Percentiles rank a stretch among this genome's conserved stretches.
These are phyloP conservation scores for Backusella tarrabulga DNA, from an alignment of 192 early-diverging fungal genomes.

Conservation along the genomic window DNA sequence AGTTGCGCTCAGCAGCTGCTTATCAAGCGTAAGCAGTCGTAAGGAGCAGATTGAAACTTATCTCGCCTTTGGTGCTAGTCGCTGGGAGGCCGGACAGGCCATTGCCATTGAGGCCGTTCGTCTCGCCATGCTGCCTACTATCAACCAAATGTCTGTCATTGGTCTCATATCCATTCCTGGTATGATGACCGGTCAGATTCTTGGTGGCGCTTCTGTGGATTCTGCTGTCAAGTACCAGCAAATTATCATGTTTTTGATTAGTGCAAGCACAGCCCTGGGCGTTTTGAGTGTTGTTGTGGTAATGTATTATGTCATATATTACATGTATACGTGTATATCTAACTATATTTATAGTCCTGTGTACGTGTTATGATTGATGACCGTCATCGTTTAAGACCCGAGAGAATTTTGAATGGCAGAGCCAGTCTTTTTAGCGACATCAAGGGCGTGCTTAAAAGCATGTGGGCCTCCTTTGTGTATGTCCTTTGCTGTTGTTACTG, in stretches of 20 bases:
- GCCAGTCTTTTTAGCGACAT: slow-evolving; percentile 19
- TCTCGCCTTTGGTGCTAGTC: slow-evolving; percentile 74
- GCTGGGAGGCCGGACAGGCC: slow-evolving; percentile 82
- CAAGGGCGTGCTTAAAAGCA: not conserved
- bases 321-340: not conserved
- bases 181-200: slow-evolving; percentile 86
- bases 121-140: slow-evolving; percentile 73
- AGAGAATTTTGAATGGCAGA: slow-evolving; percentile 15
- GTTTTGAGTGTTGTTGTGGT: slow-evolving; percentile 50
- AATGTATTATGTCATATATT: slow-evolving; percentile 3
- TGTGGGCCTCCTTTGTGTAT: not conserved
- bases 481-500: not conserved
- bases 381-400: slow-evolving; percentile 20
- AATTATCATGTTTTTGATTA: slow-evolving; percentile 87
- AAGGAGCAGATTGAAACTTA: slow-evolving; percentile 38
- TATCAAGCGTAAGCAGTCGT: slow-evolving; percentile 49
- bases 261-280: slow-evolving; percentile 65
- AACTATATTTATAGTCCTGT: slow-evolving; percentile 8
- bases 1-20: slow-evolving; percentile 60
- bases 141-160: slow-evolving; percentile 84
- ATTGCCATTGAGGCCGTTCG: slow-evolving; percentile 70
- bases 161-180: slow-evolving; percentile 87
- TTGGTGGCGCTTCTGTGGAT: slow-evolving; percentile 79
- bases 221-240: slow-evolving; percentile 79
- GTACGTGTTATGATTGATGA: slow-evolving; percentile 16